Conservation (phyloP, 495 filamentous ascomycete genomes). For the Daldinia loculata region DNA sequence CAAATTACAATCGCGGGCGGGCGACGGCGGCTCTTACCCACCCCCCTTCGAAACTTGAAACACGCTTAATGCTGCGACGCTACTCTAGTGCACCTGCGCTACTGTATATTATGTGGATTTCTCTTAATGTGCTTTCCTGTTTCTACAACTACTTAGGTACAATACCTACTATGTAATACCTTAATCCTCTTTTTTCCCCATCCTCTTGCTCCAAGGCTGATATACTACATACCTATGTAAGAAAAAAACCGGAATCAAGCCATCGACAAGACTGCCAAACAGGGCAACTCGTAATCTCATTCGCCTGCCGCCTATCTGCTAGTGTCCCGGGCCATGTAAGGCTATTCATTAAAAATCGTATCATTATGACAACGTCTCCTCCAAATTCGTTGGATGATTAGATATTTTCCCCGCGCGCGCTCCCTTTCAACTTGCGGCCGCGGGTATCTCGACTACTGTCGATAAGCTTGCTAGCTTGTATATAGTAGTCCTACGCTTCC, state of each 20-base stretch:
- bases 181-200: neutral
- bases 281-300: conserved; percentile 29
- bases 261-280: conserved; percentile 23
- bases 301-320: conserved; percentile 20
- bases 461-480: conserved; percentile 4
- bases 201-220: conserved; percentile 12
- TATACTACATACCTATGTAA: conserved; percentile 16
- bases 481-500: neutral
- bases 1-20: conserved; percentile 1
- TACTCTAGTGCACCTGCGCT: conserved; percentile 32
- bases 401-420: neutral
- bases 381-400: conserved; percentile 1
- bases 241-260: conserved; percentile 34
- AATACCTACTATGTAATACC: neutral
- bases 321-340: conserved; percentile 18
- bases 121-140: neutral
- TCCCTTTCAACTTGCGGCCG: conserved; percentile 1
- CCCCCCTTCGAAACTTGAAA: conserved; percentile 39
- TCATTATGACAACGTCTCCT: conserved; percentile 31
- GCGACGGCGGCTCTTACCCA: conserved; percentile 30
- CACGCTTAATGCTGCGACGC: conserved; percentile 42
- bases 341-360: conserved; percentile 34
- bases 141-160: neutral
- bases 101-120: conserved; percentile 5
- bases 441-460: conserved; percentile 24